Base-by-base conservation (phyloP, 2,329 filamentous ascomycete genomes). In the Sphaerulina musiva region DNA sequence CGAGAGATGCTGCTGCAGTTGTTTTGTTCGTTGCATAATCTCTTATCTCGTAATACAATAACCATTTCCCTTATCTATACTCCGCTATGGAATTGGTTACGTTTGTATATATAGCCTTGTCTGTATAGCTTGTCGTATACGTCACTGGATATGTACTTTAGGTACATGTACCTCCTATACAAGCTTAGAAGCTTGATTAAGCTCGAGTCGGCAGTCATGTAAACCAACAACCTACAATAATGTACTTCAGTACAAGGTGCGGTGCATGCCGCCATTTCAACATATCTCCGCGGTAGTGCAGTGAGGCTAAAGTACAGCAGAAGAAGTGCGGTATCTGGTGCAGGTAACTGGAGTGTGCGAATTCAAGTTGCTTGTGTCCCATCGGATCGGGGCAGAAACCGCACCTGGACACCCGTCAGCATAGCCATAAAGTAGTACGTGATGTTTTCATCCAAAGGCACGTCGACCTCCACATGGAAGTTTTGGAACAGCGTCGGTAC, bases 371-470 rank as follows among this genome's bases (percentile, higher is more conserved):
- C 34, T 12, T 36, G 34, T 3, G 12, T 4, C 12, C 9, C 12
- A 10, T 36, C 34, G 10, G 34, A 36, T 26, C 41, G 29, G 14
- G 41, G 41, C 41, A 44, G 14, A 9, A 58, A 48, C 2, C 49
- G 41, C 36, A 48, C 53, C 29, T 44, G 36, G 8, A 58, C 53
- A 3, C 53, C 53, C 5, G 53, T 58, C 43, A 58, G 46, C 56
- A 58, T 58, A 6, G 56, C 49, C 56, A 58, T 58, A 36, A 60
- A 60, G 31, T 54, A 60, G 8, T 44, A 49, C 29, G 39, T 51
- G 14, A 58, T 49, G 3, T 56, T 49, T n/a, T 54, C 44, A 10
- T 58, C 58, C 11, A n/a, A 2, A 12, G 58, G 55, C 32, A 58
- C 42, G 9, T 47, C 43, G 11, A 58, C 53, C 12, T 52, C 23